Percentiles rank a stretch among this genome's conserved stretches.
phyloP scores from a whole-genome alignment of 148 eudicot species.

The Persicaria tinctoria region DNA sequence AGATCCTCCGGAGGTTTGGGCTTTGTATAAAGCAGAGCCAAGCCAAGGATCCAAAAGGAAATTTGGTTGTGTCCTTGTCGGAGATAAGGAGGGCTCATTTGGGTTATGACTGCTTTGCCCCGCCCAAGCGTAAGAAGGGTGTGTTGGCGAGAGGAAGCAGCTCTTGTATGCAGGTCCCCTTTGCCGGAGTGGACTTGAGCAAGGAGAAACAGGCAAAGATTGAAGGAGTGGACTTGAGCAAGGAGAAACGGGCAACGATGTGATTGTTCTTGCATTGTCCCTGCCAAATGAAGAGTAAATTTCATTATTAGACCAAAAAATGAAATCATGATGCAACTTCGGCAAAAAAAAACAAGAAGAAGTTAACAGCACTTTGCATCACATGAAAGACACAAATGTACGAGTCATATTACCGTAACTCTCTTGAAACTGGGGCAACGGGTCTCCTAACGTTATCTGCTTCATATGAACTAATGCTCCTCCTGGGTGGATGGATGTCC shows the following conservation, averaged over 20 bases:
- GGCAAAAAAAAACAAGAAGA: neutral
- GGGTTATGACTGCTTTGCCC: conserved; percentile 40
- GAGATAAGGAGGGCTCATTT: conserved; percentile 36
- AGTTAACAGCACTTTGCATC: neutral
- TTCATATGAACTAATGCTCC: conserved; percentile 40
- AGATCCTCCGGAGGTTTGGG: conserved; percentile 33
- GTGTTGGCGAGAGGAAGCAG: conserved; percentile 67
- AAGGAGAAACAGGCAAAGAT: conserved; percentile 90
- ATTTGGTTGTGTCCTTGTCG: conserved; percentile 32
- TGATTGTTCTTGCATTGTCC: conserved; percentile 64
- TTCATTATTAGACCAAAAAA: neutral
- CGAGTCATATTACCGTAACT: conserved; percentile 25
- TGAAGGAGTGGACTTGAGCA: conserved; percentile 32
- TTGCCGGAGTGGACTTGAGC: conserved; percentile 73
- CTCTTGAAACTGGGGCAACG: conserved; percentile 30
- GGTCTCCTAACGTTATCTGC: conserved; percentile 35
- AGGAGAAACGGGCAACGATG: conserved; percentile 89
- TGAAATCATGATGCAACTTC: neutral
- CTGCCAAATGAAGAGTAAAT: conserved; percentile 21
- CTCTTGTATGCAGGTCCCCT: conserved; percentile 47
- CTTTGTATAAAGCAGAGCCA: conserved; percentile 20
- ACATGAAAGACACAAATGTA: neutral
- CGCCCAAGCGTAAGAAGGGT: conserved; percentile 53
- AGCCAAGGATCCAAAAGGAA: conserved; percentile 57
- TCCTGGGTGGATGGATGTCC: conserved; percentile 58